Base-by-base conservation (phyloP, 768 basidiomycete genomes). In the Suillus sp. region DNA sequence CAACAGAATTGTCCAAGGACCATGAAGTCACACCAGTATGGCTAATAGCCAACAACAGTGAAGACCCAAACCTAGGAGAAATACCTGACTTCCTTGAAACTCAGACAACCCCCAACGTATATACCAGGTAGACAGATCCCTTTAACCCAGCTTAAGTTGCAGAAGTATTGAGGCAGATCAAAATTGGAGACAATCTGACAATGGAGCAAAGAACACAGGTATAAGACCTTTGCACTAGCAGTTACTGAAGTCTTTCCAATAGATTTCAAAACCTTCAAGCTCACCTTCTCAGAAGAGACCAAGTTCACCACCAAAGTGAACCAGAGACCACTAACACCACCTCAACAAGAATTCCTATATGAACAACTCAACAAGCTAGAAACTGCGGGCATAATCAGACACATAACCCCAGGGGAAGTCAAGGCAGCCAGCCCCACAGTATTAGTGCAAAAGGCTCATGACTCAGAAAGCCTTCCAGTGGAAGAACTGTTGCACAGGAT, bases 181-280 rank as follows among this genome's bases (percentile, higher is more conserved):
- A 59, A 3, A 69, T 81, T 0, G 79, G 79, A 0, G 18, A 30
- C 0, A 78, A 81, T 59, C 51, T 82, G 0, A 32, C 34, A 0
- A 62, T 67, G 0, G 40, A 57, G 0, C 64, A 64, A 5, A 62
- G 81, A 60, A 59, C 64, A 1, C 16, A 18, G 4, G 76, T 80
- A 0, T 18, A 79, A 82, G 62, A 68, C 74, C 27, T 83, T 80
- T 60, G 78, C 79, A 1, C 66, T 81, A 2, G 72, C 75, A 0
- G 63, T 82, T 7, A 71, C 72, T 22, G 77, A 83, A 62, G 81
- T 83, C 2, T 54, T 47, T 0, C 64, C 67, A 0, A 74, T 81
- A 0, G 40, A 30, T 1, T 38, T 38, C n/a, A 55, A 30, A 30
- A n/a, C n/a, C 1, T 37, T 55, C 16, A 56, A 64, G 10, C 54